Conservation (phyloP, 345 rosid genomes). For the Linum usitatissimum region DNA sequence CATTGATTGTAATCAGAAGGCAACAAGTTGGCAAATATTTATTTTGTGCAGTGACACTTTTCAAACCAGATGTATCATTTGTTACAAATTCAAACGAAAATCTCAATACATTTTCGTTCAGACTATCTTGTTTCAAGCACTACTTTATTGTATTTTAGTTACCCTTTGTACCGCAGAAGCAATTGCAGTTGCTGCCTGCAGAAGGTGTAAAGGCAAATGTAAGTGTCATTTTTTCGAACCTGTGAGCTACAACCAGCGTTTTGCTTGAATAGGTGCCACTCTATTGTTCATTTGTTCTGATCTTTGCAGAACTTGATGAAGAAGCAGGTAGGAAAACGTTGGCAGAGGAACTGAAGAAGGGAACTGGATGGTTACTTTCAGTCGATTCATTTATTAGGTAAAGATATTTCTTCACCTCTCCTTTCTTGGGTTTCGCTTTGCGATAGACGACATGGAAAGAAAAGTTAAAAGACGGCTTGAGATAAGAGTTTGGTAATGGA, state of each 20-base stretch:
- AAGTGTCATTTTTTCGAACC: too few relatives aligned
- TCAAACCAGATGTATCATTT: background rate
- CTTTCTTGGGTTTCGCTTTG: background rate
- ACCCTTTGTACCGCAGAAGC: background rate
- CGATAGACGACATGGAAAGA: background rate
- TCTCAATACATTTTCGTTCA: background rate
- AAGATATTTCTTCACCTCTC: slow-evolving; percentile 1
- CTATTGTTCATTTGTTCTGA: too few relatives aligned
- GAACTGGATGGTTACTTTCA: background rate
- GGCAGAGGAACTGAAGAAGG: background rate
- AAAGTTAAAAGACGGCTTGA: slow-evolving; percentile 8
- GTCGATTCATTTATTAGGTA: background rate
- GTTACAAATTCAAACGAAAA: background rate
- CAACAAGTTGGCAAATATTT: background rate
- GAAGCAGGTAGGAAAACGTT: background rate
- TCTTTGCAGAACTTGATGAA: background rate
- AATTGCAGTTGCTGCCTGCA: too few relatives aligned
- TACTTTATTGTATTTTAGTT: too few relatives aligned
- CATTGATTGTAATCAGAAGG: background rate
- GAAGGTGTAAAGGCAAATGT: too few relatives aligned
- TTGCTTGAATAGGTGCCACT: too few relatives aligned
- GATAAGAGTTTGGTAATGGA: slow-evolving; percentile 13
- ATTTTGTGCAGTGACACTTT: background rate
- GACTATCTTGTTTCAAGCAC: background rate
- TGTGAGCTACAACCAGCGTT: too few relatives aligned